phyloP scores from a whole-genome alignment of 768 basidiomycete species.

The Tylopilus sp. region DNA sequence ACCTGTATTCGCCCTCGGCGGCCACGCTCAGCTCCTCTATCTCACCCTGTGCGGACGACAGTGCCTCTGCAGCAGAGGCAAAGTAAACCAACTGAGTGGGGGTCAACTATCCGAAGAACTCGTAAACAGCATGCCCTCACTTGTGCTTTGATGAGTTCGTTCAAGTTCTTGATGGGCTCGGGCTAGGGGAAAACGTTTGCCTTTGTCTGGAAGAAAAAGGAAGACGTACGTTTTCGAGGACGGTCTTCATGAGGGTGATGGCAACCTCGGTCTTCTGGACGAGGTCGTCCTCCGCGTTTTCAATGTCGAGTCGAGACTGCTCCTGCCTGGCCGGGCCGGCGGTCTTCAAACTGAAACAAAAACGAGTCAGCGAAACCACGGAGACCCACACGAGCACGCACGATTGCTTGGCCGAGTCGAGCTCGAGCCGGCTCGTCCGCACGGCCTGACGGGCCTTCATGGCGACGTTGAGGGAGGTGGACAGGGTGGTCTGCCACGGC shows the following conservation, averaged over 20 bases:
- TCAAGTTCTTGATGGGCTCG: slow-evolving; percentile 92
- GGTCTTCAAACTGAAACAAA: slow-evolving; percentile 63
- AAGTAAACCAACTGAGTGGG: slow-evolving; percentile 60
- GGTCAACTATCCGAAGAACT: slow-evolving; percentile 4
- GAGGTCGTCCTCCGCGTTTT: slow-evolving; percentile 93
- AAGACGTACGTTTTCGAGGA: slow-evolving; percentile 80
- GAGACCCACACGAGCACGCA: slow-evolving; percentile 35
- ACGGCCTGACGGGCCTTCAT: slow-evolving; percentile 91
- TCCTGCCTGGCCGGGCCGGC: slow-evolving; percentile 78
- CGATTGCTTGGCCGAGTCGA: slow-evolving; percentile 89
- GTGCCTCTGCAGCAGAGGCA: slow-evolving; percentile 72
- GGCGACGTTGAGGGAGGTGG: slow-evolving; percentile 80
- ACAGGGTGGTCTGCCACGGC: slow-evolving; percentile 87
- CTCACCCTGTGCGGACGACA: slow-evolving; percentile 82
- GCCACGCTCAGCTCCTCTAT: slow-evolving; percentile 91
- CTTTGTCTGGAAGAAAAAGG: background rate
- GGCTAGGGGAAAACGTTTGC: slow-evolving; percentile 50
- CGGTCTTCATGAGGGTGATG: slow-evolving; percentile 96
- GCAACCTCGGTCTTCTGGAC: slow-evolving; percentile 98
- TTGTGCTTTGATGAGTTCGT: slow-evolving; percentile 89
- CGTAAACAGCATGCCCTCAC: slow-evolving; percentile 31
- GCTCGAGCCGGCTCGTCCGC: slow-evolving; percentile 72
- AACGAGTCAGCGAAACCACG: background rate
- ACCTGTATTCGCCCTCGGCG: slow-evolving; percentile 95
- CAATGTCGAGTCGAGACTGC: slow-evolving; percentile 86